Conservation (phyloP, 768 basidiomycete species). For the Suillus fuscotomentosus region DNA sequence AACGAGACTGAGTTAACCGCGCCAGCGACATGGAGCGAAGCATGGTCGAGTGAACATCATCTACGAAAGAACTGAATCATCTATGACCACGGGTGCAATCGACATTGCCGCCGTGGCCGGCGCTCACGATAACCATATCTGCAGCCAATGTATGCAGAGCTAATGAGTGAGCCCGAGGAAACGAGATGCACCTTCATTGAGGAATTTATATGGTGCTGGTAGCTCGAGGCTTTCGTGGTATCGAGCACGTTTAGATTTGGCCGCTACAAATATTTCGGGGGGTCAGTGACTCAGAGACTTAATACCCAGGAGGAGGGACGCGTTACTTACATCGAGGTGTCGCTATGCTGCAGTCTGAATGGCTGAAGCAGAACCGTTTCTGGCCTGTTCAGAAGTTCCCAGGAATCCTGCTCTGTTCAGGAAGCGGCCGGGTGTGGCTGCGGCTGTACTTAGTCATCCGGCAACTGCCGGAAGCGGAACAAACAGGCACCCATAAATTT, state of each 20-base stretch:
- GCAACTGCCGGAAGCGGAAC: slow-evolving; percentile 19
- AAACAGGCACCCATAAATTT: slow-evolving; percentile 31
- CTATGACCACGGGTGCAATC: not conserved
- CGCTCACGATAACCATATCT: not conserved
- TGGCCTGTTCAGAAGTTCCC: no score
- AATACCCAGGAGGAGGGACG: not conserved
- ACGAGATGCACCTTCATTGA: not conserved
- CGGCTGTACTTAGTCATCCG: not conserved
- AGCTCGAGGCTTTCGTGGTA: not conserved
- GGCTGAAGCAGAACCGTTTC: not conserved
- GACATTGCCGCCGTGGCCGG: not conserved
- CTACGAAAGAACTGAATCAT: not conserved
- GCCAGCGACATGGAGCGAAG: not conserved
- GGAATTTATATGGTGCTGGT: not conserved
- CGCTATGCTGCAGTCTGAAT: not conserved
- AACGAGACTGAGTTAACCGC: no score
- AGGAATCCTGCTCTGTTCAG: no score
- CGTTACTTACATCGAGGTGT: not conserved
- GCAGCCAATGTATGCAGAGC: not conserved
- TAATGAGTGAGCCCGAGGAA: not conserved
- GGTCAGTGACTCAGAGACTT: no score
- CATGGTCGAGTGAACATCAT: not conserved
- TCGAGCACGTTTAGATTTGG: not conserved
- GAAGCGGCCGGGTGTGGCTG: no score
- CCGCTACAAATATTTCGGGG: not conserved